Conservation (phyloP, 2,329 filamentous ascomycete genomes). For the Ophiostoma sp. region DNA sequence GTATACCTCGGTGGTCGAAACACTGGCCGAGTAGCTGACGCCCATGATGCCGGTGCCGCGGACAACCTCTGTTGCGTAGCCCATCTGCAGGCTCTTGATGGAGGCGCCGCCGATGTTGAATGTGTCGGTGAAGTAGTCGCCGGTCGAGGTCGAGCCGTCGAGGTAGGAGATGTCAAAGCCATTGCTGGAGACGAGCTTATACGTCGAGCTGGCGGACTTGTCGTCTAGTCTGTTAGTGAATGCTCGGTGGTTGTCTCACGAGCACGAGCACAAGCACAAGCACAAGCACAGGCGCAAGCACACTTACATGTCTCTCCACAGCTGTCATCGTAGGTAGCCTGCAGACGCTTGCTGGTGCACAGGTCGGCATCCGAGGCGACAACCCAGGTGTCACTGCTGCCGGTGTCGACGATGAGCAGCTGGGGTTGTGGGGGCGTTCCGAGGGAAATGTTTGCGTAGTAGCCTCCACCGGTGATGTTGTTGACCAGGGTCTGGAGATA, state of each 20-base stretch:
- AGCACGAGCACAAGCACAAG: neutral
- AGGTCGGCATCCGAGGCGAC: slow-evolving; percentile 37
- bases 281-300: neutral
- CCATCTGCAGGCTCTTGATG: slow-evolving; percentile 50
- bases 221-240: slow-evolving; percentile 33
- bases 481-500: slow-evolving; percentile 44
- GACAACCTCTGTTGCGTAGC: slow-evolving; percentile 45
- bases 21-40: slow-evolving; percentile 50
- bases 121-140: slow-evolving; percentile 54
- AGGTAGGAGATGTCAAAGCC: slow-evolving; percentile 59
- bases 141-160: slow-evolving; percentile 48
- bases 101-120: slow-evolving; percentile 47
- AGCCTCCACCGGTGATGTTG: slow-evolving; percentile 50
- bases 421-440: slow-evolving; percentile 54
- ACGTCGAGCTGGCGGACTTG: slow-evolving; percentile 44
- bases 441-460: slow-evolving; percentile 52
- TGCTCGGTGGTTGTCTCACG: neutral
- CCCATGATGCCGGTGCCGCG: slow-evolving; percentile 54
- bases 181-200: slow-evolving; percentile 37
- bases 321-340: slow-evolving; percentile 34
- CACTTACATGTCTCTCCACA: slow-evolving; percentile 41
- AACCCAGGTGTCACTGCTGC: slow-evolving; percentile 59
- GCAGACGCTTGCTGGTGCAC: slow-evolving; percentile 36
- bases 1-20: slow-evolving; percentile 41
- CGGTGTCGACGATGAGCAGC: slow-evolving; percentile 55